phyloP scores from a whole-genome alignment of 495 filamentous ascomycete species.

The Cetradonia linearis region DNA sequence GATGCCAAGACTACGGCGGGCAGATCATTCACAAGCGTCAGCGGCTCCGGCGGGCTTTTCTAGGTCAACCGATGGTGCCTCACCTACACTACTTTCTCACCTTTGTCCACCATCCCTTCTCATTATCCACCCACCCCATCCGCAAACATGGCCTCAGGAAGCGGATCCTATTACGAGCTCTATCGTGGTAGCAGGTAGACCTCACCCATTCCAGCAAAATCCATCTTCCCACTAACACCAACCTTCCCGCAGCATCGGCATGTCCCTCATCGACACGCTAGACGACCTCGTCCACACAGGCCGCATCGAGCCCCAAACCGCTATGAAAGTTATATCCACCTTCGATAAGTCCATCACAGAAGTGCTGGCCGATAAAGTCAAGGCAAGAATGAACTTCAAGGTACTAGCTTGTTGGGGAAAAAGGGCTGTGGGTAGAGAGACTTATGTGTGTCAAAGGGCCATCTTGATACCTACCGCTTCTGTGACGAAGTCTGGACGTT shows the following conservation, averaged over 20 bases:
- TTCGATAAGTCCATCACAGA: conserved; percentile 87
- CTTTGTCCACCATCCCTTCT: not conserved
- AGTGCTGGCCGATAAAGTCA: conserved; percentile 80
- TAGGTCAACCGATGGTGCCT: conserved; percentile 1
- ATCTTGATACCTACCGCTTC: conserved; percentile 98
- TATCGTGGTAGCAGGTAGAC: conserved; percentile 92
- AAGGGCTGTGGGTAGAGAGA: not conserved
- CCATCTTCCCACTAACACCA: conserved; percentile 20
- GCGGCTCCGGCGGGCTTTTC: not conserved
- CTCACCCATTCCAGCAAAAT: not conserved
- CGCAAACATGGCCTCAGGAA: conserved; percentile 17
- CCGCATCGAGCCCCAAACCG: conserved; percentile 91
- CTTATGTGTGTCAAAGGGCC: conserved; percentile 53
- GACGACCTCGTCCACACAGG: conserved; percentile 89
- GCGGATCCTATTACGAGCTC: conserved; percentile 71
- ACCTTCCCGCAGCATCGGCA: conserved; percentile 60
- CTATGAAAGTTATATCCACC: conserved; percentile 91
- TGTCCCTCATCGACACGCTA: conserved; percentile 87
- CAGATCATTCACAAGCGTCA: not conserved
- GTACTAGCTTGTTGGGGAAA: conserved; percentile 44
- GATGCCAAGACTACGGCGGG: conserved; percentile 1
- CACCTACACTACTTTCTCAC: not conserved
- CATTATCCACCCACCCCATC: not conserved
- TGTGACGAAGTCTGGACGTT: conserved; percentile 99
- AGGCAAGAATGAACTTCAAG: conserved; percentile 89